Conservation (phyloP, 768 basidiomycete species). For the Pleurotus tuber-regium region DNA sequence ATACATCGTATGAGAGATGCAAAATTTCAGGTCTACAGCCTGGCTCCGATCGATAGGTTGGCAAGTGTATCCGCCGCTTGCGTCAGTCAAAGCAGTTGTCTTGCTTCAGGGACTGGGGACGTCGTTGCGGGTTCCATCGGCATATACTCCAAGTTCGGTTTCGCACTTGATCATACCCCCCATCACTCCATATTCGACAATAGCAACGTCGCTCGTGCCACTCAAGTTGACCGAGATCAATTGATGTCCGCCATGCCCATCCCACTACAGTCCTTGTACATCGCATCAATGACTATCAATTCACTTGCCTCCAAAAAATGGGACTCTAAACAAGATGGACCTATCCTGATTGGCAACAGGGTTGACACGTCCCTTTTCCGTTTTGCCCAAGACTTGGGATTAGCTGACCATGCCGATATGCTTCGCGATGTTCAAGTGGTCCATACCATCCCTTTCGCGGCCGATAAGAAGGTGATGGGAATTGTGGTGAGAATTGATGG, state of each 20-base stretch:
- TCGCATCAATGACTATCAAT: no score
- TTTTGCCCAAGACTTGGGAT: neutral
- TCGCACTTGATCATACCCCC: no score
- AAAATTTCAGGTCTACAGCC: neutral
- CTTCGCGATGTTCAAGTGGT: neutral
- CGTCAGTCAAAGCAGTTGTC: neutral
- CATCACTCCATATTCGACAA: no score
- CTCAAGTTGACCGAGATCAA: no score
- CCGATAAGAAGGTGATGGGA: conserved; percentile 25
- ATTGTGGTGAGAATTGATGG: conserved; percentile 54
- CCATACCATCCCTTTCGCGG: neutral
- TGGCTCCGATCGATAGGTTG: neutral
- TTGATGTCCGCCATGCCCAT: no score
- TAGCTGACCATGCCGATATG: neutral
- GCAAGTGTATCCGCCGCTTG: neutral
- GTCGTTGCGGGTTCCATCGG: neutral
- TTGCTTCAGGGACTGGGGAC: neutral
- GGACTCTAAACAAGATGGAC: no score
- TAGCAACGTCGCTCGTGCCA: no score
- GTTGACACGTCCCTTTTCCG: neutral
- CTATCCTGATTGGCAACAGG: no score
- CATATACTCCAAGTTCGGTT: no score
- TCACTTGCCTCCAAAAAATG: no score
- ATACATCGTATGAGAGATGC: neutral
- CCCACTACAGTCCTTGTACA: no score